A percentile compares a stretch with the other conserved stretches of the same genome.
Evolutionary conservation across 345 rosid species (phyloP).

Genomic region (Eucalyptus regnans): DNA sequence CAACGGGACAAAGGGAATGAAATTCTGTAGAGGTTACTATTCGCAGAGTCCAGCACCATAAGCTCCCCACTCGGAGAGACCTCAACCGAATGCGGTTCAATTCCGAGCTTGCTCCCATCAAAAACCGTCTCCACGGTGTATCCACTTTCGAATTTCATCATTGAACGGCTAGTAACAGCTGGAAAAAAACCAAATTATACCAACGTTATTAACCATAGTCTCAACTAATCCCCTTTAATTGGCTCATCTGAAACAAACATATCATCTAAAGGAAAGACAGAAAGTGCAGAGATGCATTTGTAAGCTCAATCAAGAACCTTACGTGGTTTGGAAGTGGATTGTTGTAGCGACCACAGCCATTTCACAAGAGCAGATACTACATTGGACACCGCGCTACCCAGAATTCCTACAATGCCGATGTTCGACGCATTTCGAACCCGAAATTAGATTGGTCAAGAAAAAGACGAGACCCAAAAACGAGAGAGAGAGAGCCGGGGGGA

Average conservation of each 20-base stretch:
- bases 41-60: conserved; percentile 75
- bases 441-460: background rate
- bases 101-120: conserved; percentile 92
- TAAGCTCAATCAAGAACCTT: background rate
- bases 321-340: conserved; percentile 68
- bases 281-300: background rate
- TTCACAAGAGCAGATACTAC: conserved; percentile 63
- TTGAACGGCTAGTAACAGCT: conserved; percentile 77
- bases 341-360: conserved; percentile 79
- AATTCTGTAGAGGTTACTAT: conserved; percentile 80
- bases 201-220: background rate
- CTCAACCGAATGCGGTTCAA: conserved; percentile 69
- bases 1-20: conserved; percentile 75
- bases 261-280: background rate
- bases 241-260: background rate
- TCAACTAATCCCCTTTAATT: background rate
- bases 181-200: conserved; percentile 1
- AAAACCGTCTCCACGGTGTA: conserved; percentile 92
- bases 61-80: conserved; percentile 75
- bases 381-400: conserved; percentile 70
- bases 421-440: background rate
- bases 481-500: background rate
- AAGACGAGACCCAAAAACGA: background rate
- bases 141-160: conserved; percentile 94
- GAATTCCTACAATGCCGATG: conserved; percentile 40